These are phyloP conservation scores for Termitomyces sp. DNA, from an alignment of 1,284 basidiomycete species.

Conservation along the genomic window DNA sequence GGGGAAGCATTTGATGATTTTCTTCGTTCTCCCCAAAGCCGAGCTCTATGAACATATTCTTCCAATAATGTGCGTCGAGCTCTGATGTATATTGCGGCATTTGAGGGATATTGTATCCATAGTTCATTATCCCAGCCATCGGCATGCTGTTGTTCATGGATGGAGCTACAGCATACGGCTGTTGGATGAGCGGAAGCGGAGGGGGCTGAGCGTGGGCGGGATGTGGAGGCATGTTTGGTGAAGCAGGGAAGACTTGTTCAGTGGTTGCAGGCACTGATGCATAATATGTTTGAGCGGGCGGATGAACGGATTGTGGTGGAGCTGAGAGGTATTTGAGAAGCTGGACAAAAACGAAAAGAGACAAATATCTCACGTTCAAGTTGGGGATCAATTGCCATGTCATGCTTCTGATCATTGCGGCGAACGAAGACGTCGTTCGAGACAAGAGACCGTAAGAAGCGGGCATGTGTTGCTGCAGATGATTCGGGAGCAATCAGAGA, in stretches of 20 bases:
- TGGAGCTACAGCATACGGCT: constrained; percentile 20
- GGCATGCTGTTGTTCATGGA: constrained; percentile 15
- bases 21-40: constrained; percentile 50
- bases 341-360: constrained; percentile 8
- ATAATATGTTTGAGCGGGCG: constrained; percentile 33
- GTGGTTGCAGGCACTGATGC: constrained; percentile 28
- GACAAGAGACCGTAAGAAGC: constrained; percentile 68
- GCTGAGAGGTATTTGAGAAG: constrained; percentile 5
- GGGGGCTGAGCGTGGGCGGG: constrained; percentile 16
- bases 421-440: constrained; percentile 58
- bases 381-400: constrained; percentile 45
- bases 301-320: constrained; percentile 23
- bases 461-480: constrained; percentile 64
- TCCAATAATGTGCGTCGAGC: constrained; percentile 61
- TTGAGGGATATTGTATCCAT: constrained; percentile 30
- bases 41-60: constrained; percentile 64
- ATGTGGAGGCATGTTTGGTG: constrained; percentile 36
- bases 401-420: constrained; percentile 32
- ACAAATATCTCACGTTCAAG: constrained; percentile 39
- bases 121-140: constrained; percentile 18
- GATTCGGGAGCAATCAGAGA: constrained; percentile 56
- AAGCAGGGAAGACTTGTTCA: constrained; percentile 37
- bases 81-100: constrained; percentile 41
- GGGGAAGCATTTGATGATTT: constrained; percentile 23
- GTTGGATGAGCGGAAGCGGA: constrained; percentile 15